phyloP scores from a whole-genome alignment of 352 stramenopile genomes.

The Globisporangium alternatum region DNA sequence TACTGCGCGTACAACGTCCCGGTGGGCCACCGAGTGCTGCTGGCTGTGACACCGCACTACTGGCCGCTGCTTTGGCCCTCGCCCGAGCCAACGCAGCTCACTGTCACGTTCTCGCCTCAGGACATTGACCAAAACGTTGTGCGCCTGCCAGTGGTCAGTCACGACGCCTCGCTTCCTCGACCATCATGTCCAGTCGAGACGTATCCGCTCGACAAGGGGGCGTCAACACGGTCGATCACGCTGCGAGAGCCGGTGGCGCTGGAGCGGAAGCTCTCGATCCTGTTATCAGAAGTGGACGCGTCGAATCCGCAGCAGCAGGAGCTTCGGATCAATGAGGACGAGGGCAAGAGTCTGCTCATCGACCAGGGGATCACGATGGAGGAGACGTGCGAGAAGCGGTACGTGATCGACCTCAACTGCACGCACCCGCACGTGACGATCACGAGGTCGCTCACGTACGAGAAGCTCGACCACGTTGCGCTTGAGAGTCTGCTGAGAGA shows the following conservation, averaged over 20 bases:
- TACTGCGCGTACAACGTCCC: conserved; percentile 39
- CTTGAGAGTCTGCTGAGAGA: conserved; percentile 22
- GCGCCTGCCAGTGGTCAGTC: conserved; percentile 29
- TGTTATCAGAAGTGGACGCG: conserved; percentile 36
- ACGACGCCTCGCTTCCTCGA: not conserved
- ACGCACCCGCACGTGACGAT: conserved; percentile 33
- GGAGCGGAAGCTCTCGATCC: conserved; percentile 28
- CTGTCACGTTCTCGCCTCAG: conserved; percentile 20
- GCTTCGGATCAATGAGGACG: conserved; percentile 31
- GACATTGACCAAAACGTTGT: conserved; percentile 25
- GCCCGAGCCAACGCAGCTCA: conserved; percentile 33
- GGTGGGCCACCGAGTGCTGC: conserved; percentile 28
- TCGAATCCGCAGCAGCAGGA: conserved; percentile 29
- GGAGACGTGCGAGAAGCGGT: conserved; percentile 41
- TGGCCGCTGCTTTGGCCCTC: conserved; percentile 54
- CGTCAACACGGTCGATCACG: conserved; percentile 28
- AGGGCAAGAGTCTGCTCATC: conserved; percentile 44
- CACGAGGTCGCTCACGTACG: conserved; percentile 36
- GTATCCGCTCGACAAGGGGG: conserved; percentile 32
- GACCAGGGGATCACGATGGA: conserved; percentile 48
- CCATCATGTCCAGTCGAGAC: conserved; percentile 26
- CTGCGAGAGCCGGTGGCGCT: conserved; percentile 32
- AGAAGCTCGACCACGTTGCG: conserved; percentile 26
- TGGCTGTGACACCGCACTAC: conserved; percentile 44
- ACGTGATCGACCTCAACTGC: conserved; percentile 34